Base-by-base conservation (phyloP, 1,139 yeast genomes). In the Debaryomyces robertsiae region DNA sequence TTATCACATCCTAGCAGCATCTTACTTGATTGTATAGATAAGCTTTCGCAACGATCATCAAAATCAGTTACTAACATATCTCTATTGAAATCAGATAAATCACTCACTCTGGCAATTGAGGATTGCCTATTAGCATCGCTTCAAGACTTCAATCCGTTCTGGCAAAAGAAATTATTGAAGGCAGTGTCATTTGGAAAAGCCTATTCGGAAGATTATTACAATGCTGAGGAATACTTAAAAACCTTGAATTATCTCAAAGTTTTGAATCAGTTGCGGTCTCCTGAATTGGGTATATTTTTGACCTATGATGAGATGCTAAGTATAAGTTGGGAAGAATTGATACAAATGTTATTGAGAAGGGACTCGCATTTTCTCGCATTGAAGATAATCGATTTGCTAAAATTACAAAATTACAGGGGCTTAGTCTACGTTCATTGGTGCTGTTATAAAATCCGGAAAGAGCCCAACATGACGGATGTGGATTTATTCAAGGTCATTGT, bases 111-210 rank as follows among this genome's bases (percentile, higher is more conserved):
- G 7, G 96, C 97, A 0, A 83, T 91, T 2, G 73, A 75, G 27
- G 78, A 77, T 18, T 88, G 96, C 56, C 73, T 91, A 9, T 67
- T 75, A 3, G 95, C 94, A 0, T 86, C 96, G 1, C 63, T 82
- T 6, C 83, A 82, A 39, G 98, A 91, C 53, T 81, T 87, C 52
- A 86, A 82, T 45, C 76, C 85, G 0, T 67, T 71, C 38, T 79
- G 93, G 84, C 98, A 93, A 53, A 90, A 90, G 57, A 79, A 77
- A 41, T 67, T 93, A 3, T 63, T 93, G 25, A 75, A 80, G 45
- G 95, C 96, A 0, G 96, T 93, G 0, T 73, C 89, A 0, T 88
- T 91, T 63, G 98, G 97, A 1, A 93, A 91, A 57, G 74, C 88
- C 0, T 80, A 85, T 30, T 59, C 77, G 23, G 66, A 60, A 13